Conservation (phyloP, 805 yeast genomes). For the Wickerhamiella alocasiicola region DNA sequence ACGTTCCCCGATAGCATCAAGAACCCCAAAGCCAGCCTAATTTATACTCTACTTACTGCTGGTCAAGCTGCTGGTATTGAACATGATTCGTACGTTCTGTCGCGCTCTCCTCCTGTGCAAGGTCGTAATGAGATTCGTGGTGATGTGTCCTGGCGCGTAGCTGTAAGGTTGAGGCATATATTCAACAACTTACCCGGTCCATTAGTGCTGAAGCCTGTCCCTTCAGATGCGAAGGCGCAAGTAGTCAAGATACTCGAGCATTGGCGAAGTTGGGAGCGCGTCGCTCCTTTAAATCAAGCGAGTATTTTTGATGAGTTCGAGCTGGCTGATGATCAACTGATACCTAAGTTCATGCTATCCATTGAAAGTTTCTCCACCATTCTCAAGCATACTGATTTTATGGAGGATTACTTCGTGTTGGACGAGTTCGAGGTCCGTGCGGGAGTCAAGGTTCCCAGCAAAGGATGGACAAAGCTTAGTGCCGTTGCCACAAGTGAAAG, state of each 20-base stretch:
- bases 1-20: background rate
- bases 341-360: slow-evolving; percentile 1
- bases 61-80: slow-evolving; percentile 42
- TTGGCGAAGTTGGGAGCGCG: slow-evolving; percentile 87
- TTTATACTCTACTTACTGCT: slow-evolving; percentile 24
- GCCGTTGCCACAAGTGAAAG: background rate
- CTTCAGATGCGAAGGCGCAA: slow-evolving; percentile 39
- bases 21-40: background rate
- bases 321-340: background rate
- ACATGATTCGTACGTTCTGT: slow-evolving; percentile 80
- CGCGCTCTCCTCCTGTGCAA: slow-evolving; percentile 69
- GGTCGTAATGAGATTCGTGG: slow-evolving; percentile 64
- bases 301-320: slow-evolving; percentile 19
- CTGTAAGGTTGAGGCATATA: slow-evolving; percentile 68
- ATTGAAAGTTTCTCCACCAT: slow-evolving; percentile 27
- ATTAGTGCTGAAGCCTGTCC: slow-evolving; percentile 28
- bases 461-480: slow-evolving; percentile 16
- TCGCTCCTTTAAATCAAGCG: slow-evolving; percentile 16
- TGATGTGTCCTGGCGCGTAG: slow-evolving; percentile 77
- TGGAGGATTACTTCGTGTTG: slow-evolving; percentile 27
- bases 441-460: background rate
- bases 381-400: slow-evolving; percentile 21
- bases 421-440: slow-evolving; percentile 23
- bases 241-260: slow-evolving; percentile 49
- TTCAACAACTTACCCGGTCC: slow-evolving; percentile 44